Conservation (phyloP, 345 rosid genomes). For the Lenwebbia sp. region DNA sequence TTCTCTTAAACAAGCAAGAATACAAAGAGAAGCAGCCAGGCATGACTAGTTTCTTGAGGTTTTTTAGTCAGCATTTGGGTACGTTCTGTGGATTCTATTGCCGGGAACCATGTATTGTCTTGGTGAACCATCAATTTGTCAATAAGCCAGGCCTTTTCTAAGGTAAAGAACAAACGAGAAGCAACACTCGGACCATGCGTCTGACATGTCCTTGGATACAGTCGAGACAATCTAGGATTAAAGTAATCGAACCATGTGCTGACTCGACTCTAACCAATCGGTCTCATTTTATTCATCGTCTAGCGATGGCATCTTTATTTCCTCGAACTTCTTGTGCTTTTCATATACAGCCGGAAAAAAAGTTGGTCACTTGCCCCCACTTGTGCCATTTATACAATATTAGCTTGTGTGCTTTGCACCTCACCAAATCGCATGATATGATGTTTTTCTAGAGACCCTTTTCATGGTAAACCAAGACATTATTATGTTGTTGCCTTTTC, state of each 20-base stretch:
- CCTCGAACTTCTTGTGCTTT: slow-evolving; percentile 15
- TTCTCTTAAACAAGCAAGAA: background rate
- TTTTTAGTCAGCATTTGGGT: background rate
- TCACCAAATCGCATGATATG: background rate
- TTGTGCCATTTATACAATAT: background rate
- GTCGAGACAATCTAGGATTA: background rate
- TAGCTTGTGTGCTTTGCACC: background rate
- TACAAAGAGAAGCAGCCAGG: background rate
- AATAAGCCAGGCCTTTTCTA: background rate
- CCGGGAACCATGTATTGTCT: background rate
- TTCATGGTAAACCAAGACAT: background rate
- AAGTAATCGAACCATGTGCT: slow-evolving; percentile 7
- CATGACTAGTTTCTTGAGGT: background rate
- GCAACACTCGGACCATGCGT: background rate
- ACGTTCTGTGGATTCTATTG: background rate
- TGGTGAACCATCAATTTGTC: background rate
- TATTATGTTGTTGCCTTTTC: background rate
- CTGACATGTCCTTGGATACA: background rate
- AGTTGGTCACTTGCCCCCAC: slow-evolving; percentile 7
- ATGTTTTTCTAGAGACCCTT: background rate
- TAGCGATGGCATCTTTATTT: slow-evolving; percentile 32
- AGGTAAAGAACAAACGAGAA: background rate
- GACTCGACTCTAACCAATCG: background rate
- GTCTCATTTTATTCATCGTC: background rate
- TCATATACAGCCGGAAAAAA: background rate